Base-by-base conservation (phyloP, 2,329 filamentous ascomycete species). In the Huntiella decipiens region DNA sequence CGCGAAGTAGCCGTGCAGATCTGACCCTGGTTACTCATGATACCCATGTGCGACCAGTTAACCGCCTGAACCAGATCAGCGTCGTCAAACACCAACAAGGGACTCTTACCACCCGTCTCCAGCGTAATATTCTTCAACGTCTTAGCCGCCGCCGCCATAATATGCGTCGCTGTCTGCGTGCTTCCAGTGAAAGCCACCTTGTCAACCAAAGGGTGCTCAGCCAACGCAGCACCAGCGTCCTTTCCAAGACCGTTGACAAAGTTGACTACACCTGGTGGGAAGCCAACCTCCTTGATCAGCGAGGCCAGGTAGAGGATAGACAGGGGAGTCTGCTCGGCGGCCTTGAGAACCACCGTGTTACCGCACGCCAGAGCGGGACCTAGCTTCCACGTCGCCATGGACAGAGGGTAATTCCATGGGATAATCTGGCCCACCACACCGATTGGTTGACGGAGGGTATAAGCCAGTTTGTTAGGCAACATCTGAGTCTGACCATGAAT, bases 371-470 rank as follows among this genome's bases (percentile, higher is more conserved):
- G 54, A 10, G 72, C 72, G 36, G 79, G 78, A 15, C 76, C 79
- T 7, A 60, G 47, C 51, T 60, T 56, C 55, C 56, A 56, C 4
- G 75, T 76, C 12, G 79, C 79, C 74, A 87, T 86, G 15, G 70
- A 67, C 1, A 88, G 66, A 1, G 83, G 82, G 53, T 80, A 84
- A 59, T 88, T 88, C 79, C 82, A 88, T 6, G 82, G 81, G 50
- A 84, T 83, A 52, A 87, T 86, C 60, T 70, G 69, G 10, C 72
- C 82, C 53, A 81, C 82, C 0, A 91, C 82, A 35, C 83, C 83
- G 32, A 88, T 63, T 2, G 83, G 82, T 60, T 88, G 77, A 50
- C 77, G 73, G 46, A 84, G 63, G 0, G 80, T 86, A 57, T 87
- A 88, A 2, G 79, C 80, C 51, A 87, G 70, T 61, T 86, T 87